Percentiles rank a stretch among this genome's conserved stretches.
Conservation (phyloP, 2,329 filamentous ascomycete species). For the Monosporascus sp. region DNA sequence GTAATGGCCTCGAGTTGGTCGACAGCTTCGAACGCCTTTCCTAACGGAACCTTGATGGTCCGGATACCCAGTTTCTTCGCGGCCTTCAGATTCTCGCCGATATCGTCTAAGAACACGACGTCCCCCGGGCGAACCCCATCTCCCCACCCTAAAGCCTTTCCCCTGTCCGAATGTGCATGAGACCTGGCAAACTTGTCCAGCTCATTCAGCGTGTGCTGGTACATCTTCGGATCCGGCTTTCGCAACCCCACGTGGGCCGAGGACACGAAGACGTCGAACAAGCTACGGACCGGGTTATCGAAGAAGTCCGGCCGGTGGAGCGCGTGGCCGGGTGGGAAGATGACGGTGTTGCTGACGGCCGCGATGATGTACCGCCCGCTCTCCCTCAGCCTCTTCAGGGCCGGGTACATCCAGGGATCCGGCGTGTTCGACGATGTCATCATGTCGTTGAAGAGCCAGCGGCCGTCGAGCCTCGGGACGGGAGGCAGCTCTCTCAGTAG, state of each 20-base stretch:
- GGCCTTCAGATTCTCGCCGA: conserved; percentile 85
- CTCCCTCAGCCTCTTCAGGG: conserved; percentile 61
- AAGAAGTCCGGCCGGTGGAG: conserved; percentile 52
- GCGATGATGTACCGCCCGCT: conserved; percentile 66
- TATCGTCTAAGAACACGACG: conserved; percentile 86
- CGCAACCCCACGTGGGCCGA: conserved; percentile 81
- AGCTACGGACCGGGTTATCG: conserved; percentile 51
- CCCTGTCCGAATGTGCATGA: conserved; percentile 37
- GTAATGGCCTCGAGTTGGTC: conserved; percentile 71
- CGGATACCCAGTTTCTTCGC: conserved; percentile 68
- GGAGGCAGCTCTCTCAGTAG: conserved; percentile 46
- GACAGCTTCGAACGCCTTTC: conserved; percentile 74
- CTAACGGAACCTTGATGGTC: conserved; percentile 81
- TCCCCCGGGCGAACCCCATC: conserved; percentile 56
- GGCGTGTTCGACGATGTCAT: conserved; percentile 66
- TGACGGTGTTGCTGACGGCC: conserved; percentile 84
- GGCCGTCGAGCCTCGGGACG: conserved; percentile 68
- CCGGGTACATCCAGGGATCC: conserved; percentile 86
- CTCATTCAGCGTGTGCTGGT: conserved; percentile 63
- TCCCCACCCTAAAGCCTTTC: conserved; percentile 37
- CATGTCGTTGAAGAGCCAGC: conserved; percentile 85
- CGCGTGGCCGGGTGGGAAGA: conserved; percentile 71
- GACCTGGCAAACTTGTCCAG: conserved; percentile 57
- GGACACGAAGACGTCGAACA: conserved; percentile 85
- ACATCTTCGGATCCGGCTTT: conserved; percentile 82